Evolutionary conservation across 768 basidiomycete genomes (phyloP), one percentile per base, ranked within the genome.

Genomic region (Lactarius hatsudake): DNA sequence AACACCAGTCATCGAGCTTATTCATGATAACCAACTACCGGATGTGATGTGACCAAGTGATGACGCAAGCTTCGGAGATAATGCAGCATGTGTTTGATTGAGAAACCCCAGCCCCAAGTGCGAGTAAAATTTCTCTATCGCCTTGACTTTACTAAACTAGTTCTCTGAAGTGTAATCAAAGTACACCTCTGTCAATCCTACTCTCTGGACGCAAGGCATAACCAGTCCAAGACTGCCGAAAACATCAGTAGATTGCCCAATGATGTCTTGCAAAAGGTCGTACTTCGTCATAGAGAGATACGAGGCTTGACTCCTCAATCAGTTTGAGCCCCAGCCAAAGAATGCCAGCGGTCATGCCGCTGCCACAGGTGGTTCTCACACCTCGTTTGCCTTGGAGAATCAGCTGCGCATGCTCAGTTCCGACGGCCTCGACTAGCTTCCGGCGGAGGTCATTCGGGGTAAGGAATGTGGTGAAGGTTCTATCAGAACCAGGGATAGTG

Each of bases 321-420:
- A 90, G 73, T 75, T 90, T 86, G 69, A 97, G 80, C n/a, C 93
- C 95, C 65, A 98, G 81, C 96, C 97, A 98, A 7, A 98, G 81
- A 17, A 98, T 81, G 3, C 86, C 93, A 13, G 96, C 96, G n/a
- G 96, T 97, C 96, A 99, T 98, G 54, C 96, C 96, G 74, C 93
- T 96, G 60, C 96, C 96, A 79, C 96, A 99, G 66, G 83, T 90
- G 15, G 90, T 86, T 6, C 88, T 83, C 36, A 96, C 85, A 26
- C 80, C 74, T 61, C 83, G 80, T 67, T 86, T 77, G 20, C 91
- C 91, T 13, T 80, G 75, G 55, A 90, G 77, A 12, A 96, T 79
- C 51, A 81, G 74, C n/a, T 84, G 77, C 34, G 84, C 81, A 65
- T 82, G 76, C 62, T 84, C 82, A 45, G 76, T 71, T 38, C 93